Evolutionary conservation across 106 monocot species (phyloP).

Genomic region (Phalaenopsis equestris): DNA sequence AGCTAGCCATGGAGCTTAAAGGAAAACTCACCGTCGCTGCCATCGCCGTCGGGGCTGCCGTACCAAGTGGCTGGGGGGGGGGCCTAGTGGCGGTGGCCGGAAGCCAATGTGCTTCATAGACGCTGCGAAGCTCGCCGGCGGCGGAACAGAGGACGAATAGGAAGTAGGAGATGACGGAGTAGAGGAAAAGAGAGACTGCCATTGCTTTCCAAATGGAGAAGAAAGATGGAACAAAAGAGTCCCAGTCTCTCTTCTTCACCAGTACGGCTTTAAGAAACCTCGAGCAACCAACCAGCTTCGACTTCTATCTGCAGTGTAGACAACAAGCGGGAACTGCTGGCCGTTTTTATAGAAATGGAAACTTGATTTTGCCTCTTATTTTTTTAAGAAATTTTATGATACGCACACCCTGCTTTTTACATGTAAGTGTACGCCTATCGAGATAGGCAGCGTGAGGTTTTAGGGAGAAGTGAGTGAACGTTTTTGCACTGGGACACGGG

Average conservation of each 20-base stretch:
- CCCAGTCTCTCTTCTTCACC: not conserved
- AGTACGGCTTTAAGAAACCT: not conserved
- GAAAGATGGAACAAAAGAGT: not conserved
- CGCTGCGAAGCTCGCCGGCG: not conserved
- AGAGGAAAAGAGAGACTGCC: not conserved
- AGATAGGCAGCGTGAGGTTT: not conserved
- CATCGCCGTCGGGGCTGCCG: constrained; percentile 89
- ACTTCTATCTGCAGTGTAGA: not conserved
- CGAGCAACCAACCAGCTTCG: not conserved
- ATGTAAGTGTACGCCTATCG: not conserved
- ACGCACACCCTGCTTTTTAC: not conserved
- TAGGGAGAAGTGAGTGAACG: not conserved
- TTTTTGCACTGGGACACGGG: not conserved
- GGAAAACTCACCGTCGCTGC: constrained; percentile 70
- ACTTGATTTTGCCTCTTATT: not conserved
- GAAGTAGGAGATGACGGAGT: not conserved
- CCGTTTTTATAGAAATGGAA: not conserved
- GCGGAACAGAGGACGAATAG: constrained; percentile 8
- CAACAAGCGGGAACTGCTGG: not conserved
- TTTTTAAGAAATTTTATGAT: not conserved
- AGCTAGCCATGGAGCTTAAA: not conserved
- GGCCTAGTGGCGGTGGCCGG: constrained; percentile 85
- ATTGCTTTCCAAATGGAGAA: not conserved
- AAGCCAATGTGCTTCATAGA: constrained; percentile 50
- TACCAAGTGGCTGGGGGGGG: constrained; percentile 99